phyloP scores from a whole-genome alignment of 805 yeast genomes.

The Starmerella bombicola region DNA sequence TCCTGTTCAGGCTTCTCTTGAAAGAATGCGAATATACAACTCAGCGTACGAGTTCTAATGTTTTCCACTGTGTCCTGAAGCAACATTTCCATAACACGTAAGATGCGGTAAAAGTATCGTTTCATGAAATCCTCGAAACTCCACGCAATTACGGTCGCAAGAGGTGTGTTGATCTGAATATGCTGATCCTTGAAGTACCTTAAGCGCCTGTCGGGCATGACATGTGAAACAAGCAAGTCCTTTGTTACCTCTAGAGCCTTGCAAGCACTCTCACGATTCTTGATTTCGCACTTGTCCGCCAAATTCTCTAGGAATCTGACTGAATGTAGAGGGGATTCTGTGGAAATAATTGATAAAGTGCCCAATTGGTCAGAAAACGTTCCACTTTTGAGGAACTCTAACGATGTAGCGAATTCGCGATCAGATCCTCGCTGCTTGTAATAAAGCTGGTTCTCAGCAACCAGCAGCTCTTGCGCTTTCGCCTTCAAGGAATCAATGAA shows the following conservation, averaged over 20 bases:
- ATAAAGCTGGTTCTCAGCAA: slow-evolving; percentile 58
- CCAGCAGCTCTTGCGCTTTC: slow-evolving; percentile 54
- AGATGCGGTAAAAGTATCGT: slow-evolving; percentile 56
- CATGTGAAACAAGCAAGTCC: slow-evolving; percentile 74
- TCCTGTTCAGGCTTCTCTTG: slow-evolving; percentile 93
- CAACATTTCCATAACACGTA: slow-evolving; percentile 63
- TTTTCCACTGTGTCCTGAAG: slow-evolving; percentile 86
- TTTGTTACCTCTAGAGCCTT: slow-evolving; percentile 82
- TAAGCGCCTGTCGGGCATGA: slow-evolving; percentile 73
- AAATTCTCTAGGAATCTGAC: slow-evolving; percentile 70
- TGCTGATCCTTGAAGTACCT: slow-evolving; percentile 68
- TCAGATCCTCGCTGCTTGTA: slow-evolving; percentile 60
- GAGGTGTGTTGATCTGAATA: slow-evolving; percentile 35
- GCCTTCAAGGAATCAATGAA: slow-evolving; percentile 50
- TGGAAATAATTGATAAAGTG: slow-evolving; percentile 81
- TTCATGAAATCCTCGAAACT: slow-evolving; percentile 87
- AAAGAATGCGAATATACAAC: slow-evolving; percentile 67
- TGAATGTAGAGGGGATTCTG: slow-evolving; percentile 90
- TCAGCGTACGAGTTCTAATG: slow-evolving; percentile 65
- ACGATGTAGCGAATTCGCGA: slow-evolving; percentile 66
- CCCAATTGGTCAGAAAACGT: slow-evolving; percentile 90
- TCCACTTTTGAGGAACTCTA: slow-evolving; percentile 77
- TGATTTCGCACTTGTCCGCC: slow-evolving; percentile 69
- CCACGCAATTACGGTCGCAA: slow-evolving; percentile 53
- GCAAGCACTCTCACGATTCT: slow-evolving; percentile 83